These are phyloP conservation scores for Colletotrichum plurivorum DNA, from an alignment of 2,329 filamentous ascomycete genomes.

Conservation along the genomic window DNA sequence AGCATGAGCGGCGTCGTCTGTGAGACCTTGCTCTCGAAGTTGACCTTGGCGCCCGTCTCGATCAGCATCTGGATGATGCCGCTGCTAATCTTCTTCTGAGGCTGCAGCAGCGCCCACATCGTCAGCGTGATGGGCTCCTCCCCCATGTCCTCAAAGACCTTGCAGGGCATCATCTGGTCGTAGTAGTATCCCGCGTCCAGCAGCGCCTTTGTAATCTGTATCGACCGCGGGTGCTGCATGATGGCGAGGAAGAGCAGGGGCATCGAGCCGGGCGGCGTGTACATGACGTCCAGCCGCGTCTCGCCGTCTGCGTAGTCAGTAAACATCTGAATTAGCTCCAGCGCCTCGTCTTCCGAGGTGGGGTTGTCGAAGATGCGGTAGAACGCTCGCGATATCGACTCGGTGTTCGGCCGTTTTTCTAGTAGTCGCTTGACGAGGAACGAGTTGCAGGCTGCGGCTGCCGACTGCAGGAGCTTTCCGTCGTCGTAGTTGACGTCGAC, in stretches of 20 bases:
- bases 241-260: slow-evolving; percentile 68
- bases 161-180: slow-evolving; percentile 64
- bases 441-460: slow-evolving; percentile 65
- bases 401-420: slow-evolving; percentile 62
- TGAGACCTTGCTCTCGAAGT: slow-evolving; percentile 66
- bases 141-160: slow-evolving; percentile 60
- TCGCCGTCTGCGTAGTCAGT: slow-evolving; percentile 63
- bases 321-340: slow-evolving; percentile 67
- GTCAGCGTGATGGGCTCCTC: slow-evolving; percentile 71
- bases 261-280: slow-evolving; percentile 55
- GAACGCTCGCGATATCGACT: slow-evolving; percentile 67
- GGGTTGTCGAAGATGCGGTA: slow-evolving; percentile 68
- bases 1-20: slow-evolving; percentile 72
- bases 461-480: slow-evolving; percentile 66
- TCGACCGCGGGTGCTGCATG: slow-evolving; percentile 68
- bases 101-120: slow-evolving; percentile 73
- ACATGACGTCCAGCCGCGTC: slow-evolving; percentile 65
- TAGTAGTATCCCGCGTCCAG: slow-evolving; percentile 72
- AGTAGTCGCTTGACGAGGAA: slow-evolving; percentile 66
- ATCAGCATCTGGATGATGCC: slow-evolving; percentile 70
- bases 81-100: slow-evolving; percentile 74
- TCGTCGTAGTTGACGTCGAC: slow-evolving; percentile 64
- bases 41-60: slow-evolving; percentile 68
- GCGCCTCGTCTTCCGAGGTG: slow-evolving; percentile 62
- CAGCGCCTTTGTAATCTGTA: slow-evolving; percentile 64